Percentiles rank a stretch among this genome's conserved stretches.
Evolutionary conservation across 306 rosid species (phyloP).

Genomic region (Vigna reflexopilosa): DNA sequence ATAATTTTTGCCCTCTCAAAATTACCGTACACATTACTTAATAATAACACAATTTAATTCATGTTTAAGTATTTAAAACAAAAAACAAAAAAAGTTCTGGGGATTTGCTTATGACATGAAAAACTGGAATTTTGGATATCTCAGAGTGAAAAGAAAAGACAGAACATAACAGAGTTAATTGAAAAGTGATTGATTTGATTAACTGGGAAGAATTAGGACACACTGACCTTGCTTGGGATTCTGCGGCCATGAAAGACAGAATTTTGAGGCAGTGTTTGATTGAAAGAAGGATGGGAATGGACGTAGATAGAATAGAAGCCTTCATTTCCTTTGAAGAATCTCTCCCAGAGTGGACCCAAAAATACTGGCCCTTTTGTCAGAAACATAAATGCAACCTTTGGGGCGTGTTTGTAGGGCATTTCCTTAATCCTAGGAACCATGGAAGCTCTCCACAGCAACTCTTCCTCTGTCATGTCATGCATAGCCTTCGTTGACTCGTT

Average conservation of each 20-base stretch:
- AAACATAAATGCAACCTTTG: slow-evolving; percentile 88
- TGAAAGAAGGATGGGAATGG: slow-evolving; percentile 66
- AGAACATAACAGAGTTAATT: neutral
- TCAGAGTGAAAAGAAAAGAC: neutral
- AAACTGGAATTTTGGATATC: neutral
- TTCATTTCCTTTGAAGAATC: slow-evolving; percentile 69
- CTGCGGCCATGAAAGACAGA: slow-evolving; percentile 70
- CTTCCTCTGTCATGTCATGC: slow-evolving; percentile 77
- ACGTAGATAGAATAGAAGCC: slow-evolving; percentile 74
- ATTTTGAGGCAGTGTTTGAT: slow-evolving; percentile 45
- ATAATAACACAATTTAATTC: no score
- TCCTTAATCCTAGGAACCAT: slow-evolving; percentile 54
- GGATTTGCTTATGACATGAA: neutral
- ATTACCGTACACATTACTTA: no score
- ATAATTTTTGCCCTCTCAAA: neutral
- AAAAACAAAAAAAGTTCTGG: neutral
- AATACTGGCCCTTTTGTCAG: slow-evolving; percentile 65
- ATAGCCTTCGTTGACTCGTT: slow-evolving; percentile 43
- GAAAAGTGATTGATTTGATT: neutral
- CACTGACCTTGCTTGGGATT: slow-evolving; percentile 86
- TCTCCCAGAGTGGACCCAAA: slow-evolving; percentile 84
- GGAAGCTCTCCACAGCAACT: slow-evolving; percentile 84
- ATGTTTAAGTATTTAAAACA: no score
- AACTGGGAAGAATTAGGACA: neutral
- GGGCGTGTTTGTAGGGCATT: slow-evolving; percentile 46